Base-by-base conservation (phyloP, 2,329 filamentous ascomycete species). In the Fusarium longipes region DNA sequence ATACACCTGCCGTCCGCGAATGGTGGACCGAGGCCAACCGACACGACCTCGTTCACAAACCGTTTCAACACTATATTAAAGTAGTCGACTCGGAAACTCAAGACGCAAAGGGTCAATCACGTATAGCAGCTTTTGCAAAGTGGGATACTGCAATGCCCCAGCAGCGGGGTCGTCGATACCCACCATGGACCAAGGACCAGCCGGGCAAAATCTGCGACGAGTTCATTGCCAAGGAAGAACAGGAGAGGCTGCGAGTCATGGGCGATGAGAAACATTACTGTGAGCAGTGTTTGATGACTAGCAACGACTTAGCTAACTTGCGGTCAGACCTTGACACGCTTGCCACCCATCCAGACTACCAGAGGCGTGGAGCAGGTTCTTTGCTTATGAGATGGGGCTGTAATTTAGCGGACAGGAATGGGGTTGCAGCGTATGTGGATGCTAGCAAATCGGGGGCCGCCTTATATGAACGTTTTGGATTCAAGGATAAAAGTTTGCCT, bases 361-460 rank as follows among this genome's bases (percentile, higher is more conserved):
- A 73, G 35, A 60, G 72, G 4, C 64, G 63, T n/a, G 72, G 72
- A 14, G 63, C 62, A 6, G 71, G 71, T 2, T 72, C 68, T 4
- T 65, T 73, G 68, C 64, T 74, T 2, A 56, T 74, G 9, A 42
- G 55, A 45, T 74, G 70, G 61, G 71, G 72, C 2, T 73, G 72
- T 12, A 61, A 73, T 11, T 52, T 71, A 8, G 72, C 70, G 0
- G 72, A 74, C 8, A 33, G 56, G 9, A 20, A 71, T 2, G 44
- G 59, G 2, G 68, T 70, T 24, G 68, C 43, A 17, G 68, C 64
- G 2, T 74, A 74, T 45, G 71, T 74, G 3, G 72, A 74, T 49
- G 71, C 72, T 2, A 73, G 49, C 15, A 65, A 68, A 18, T 36
- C 43, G 8, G 67, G 67, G 11, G 56, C 55, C 8, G 39, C 49